A percentile compares a stretch with the other conserved stretches of the same genome.
Evolutionary conservation across 1,139 yeast species (phyloP).

Genomic region (Kazachstania sp.): DNA sequence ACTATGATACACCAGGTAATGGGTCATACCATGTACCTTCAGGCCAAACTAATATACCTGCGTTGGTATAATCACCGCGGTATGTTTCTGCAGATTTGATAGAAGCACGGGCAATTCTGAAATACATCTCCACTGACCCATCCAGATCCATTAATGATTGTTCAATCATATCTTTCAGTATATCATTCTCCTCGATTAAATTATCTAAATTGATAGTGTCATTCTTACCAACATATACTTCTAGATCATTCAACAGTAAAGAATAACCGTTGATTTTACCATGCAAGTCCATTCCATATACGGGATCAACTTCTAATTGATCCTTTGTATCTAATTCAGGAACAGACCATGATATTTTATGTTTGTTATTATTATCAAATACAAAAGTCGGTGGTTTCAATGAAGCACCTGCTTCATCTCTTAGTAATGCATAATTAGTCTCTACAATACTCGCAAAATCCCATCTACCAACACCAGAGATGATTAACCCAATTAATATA

Average conservation of each 20-base stretch:
- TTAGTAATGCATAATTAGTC: slow-evolving; percentile 54
- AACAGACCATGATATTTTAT: slow-evolving; percentile 23
- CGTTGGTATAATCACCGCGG: slow-evolving; percentile 49
- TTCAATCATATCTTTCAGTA: slow-evolving; percentile 27
- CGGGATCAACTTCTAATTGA: slow-evolving; percentile 1
- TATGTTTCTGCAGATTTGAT: slow-evolving; percentile 35
- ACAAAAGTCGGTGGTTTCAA: slow-evolving; percentile 49
- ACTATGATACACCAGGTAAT: slow-evolving; percentile 34
- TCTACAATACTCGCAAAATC: slow-evolving; percentile 86
- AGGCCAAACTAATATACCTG: slow-evolving; percentile 52
- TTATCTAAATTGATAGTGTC: slow-evolving; percentile 36
- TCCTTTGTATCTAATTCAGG: slow-evolving; percentile 7
- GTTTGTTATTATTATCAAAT: slow-evolving; percentile 14
- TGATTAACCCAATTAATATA: slow-evolving; percentile 64
- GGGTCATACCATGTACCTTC: slow-evolving; percentile 43
- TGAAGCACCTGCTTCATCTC: slow-evolving; percentile 67
- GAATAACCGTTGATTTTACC: slow-evolving; percentile 42
- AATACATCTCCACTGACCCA: slow-evolving; percentile 36
- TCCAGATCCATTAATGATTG: slow-evolving; percentile 11
- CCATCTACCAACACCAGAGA: slow-evolving; percentile 89
- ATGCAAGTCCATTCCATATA: not conserved
- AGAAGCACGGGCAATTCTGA: slow-evolving; percentile 50
- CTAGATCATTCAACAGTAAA: slow-evolving; percentile 70
- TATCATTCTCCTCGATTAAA: slow-evolving; percentile 33
- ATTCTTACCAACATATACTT: slow-evolving; percentile 53